Conservation (phyloP, 2,329 filamentous ascomycete genomes). For the Cryphonectria parasitica region DNA sequence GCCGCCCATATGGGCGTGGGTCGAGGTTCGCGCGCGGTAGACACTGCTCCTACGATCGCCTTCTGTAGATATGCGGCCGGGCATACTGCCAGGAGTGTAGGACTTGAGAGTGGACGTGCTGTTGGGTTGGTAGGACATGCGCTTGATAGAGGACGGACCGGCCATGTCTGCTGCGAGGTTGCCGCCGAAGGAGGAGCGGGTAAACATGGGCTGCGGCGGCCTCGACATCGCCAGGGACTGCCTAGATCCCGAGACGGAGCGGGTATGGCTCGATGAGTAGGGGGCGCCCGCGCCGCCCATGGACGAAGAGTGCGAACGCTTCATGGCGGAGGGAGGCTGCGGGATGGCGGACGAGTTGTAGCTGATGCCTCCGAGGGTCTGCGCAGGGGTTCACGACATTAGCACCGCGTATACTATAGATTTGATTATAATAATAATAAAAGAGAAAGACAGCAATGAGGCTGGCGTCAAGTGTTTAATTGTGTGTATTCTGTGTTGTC, state of each 20-base stretch:
- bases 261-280: conserved; percentile 72
- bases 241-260: conserved; percentile 80
- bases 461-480: conserved; percentile 9
- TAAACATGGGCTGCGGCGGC: conserved; percentile 85
- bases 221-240: conserved; percentile 84
- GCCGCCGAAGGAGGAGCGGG: conserved; percentile 79
- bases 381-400: conserved; percentile 26
- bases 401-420: not conserved
- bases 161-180: conserved; percentile 76
- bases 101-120: conserved; percentile 68
- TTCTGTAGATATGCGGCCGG: conserved; percentile 53
- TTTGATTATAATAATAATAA: conserved; percentile 21
- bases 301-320: conserved; percentile 82
- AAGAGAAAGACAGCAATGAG: conserved; percentile 26
- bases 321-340: conserved; percentile 90
- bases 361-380: conserved; percentile 87
- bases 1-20: conserved; percentile 63
- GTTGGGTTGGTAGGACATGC: conserved; percentile 75
- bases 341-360: conserved; percentile 79
- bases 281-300: conserved; percentile 62
- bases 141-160: conserved; percentile 81
- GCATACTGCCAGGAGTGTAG: conserved; percentile 60
- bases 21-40: conserved; percentile 71
- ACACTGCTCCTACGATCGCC: conserved; percentile 80
- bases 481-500: conserved; percentile 13